A percentile compares a stretch with the other conserved stretches of the same genome.
These are phyloP conservation scores for Monosporozyma yasuniensis DNA, from an alignment of 805 yeast species.

Conservation along the genomic window DNA sequence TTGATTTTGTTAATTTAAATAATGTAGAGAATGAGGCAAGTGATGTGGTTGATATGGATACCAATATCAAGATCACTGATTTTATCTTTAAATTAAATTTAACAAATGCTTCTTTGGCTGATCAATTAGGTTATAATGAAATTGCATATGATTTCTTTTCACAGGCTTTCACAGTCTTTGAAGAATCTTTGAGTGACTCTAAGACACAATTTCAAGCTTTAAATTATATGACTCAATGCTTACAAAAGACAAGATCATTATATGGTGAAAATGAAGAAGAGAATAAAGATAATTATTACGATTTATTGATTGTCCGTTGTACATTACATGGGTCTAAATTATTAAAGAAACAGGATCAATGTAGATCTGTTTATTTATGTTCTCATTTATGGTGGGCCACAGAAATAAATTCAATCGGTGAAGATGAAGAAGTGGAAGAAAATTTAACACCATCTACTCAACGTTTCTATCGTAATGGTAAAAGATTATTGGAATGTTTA, in stretches of 20 bases:
- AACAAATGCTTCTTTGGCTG: slow-evolving; percentile 67
- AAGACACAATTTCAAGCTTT: slow-evolving; percentile 46
- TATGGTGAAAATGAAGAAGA: slow-evolving; percentile 28
- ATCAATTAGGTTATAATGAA: slow-evolving; percentile 61
- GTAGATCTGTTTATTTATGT: slow-evolving; percentile 75
- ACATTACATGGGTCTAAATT: slow-evolving; percentile 83
- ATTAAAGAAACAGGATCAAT: slow-evolving; percentile 87
- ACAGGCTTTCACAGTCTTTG: slow-evolving; percentile 79
- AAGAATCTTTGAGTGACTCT: slow-evolving; percentile 49
- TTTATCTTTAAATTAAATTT: slow-evolving; percentile 40
- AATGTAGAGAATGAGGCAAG: background rate
- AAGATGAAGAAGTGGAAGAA: slow-evolving; percentile 27
- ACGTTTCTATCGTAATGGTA: slow-evolving; percentile 40
- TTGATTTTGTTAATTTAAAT: slow-evolving; percentile 14
- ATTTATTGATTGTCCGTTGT: slow-evolving; percentile 71
- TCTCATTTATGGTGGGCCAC: slow-evolving; percentile 94
- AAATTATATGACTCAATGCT: slow-evolving; percentile 40
- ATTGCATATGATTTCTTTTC: slow-evolving; percentile 82
- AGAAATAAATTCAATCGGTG: slow-evolving; percentile 42
- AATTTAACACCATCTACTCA: slow-evolving; percentile 32
- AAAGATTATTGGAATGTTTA: slow-evolving; percentile 81
- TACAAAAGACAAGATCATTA: slow-evolving; percentile 45
- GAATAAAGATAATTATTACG: slow-evolving; percentile 36
- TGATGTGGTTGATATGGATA: background rate
- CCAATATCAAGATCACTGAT: slow-evolving; percentile 20